Base-by-base conservation (phyloP, 2,329 filamentous ascomycete genomes). In the Pestalotiopsis sp. region DNA sequence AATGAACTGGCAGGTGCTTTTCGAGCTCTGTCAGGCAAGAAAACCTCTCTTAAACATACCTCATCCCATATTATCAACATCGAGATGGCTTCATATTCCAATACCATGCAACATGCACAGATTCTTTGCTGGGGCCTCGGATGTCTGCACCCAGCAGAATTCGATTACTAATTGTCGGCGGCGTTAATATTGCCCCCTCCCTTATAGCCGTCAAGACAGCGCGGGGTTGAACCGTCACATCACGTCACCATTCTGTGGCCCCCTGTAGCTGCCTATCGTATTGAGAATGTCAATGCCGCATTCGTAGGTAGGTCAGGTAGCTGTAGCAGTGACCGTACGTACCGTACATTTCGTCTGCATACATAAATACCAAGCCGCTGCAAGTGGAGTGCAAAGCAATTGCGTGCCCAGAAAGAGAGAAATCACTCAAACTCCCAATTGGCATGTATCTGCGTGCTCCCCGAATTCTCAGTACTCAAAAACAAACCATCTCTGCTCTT, bases 381-480 rank as follows among this genome's bases (percentile, higher is more conserved):
- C 45, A n/a, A n/a, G 45, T 52, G 45, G 45, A 52, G 45, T 52
- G 45, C n/a, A 52, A 20, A 52, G 20, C 45, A 23, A 52, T 52
- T 52, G 45, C 45, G 45, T 52, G 45, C 45, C 45, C 45, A 52
- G 45, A 52, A 38, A 23, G 60, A 23, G 12, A 41, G 60, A 41
- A 41, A 63, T 63, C 38, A 39, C 60, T 63, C 62, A 64, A 23
- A 45, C 20, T 25, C 39, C 61, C n/a, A 14, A 57, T 38, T 56
- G 63, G 41, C 63, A 66, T 66, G 63, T 58, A 56, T 66, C 25
- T 36, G 6, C 63, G 49, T 49, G 20, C 17, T 25, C 36, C 62
- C 6, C 36, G 41, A 14, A 45, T 58, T 57, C 27, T 66, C 63
- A 38, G 31, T 45, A 49, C 49, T 49, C 63, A 45, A 17, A 66